Percentiles rank a stretch among this genome's conserved stretches.
phyloP scores from a whole-genome alignment of 2,329 filamentous ascomycete species.

The Leptographium wingfieldii region DNA sequence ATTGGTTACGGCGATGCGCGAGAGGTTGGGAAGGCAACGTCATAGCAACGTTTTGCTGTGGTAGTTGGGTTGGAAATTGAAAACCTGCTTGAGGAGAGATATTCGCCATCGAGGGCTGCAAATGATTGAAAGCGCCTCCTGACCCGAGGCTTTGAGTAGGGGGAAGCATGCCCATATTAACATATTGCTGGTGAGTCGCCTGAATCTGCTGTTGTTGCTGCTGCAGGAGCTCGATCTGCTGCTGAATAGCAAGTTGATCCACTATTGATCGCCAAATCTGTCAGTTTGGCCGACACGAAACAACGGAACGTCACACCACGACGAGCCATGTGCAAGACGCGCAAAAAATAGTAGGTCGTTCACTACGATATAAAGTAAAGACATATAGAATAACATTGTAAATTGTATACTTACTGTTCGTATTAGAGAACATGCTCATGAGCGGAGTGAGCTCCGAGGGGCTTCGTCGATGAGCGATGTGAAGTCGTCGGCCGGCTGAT shows the following conservation, averaged over 20 bases:
- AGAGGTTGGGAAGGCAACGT: constrained; percentile 64
- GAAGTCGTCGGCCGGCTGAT: constrained; percentile 75
- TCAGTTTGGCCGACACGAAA: constrained; percentile 7
- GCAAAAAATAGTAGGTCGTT: background rate
- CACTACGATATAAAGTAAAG: background rate
- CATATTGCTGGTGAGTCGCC: constrained; percentile 91
- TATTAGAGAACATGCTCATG: constrained; percentile 77
- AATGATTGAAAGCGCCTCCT: constrained; percentile 58
- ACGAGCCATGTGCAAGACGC: background rate
- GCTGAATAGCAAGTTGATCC: constrained; percentile 95
- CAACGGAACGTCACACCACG: constrained; percentile 7
- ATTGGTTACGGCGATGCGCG: constrained; percentile 95
- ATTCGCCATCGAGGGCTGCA: constrained; percentile 69
- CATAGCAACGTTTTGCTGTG: constrained; percentile 62
- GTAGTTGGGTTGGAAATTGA: constrained; percentile 73
- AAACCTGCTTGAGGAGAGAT: constrained; percentile 71
- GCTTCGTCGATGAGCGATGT: constrained; percentile 94
- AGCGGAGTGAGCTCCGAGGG: constrained; percentile 93
- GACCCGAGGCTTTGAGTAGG: constrained; percentile 65
- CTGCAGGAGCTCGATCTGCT: constrained; percentile 94
- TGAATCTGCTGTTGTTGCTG: constrained; percentile 97
- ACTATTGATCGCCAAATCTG: constrained; percentile 37
- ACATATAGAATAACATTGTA: background rate
- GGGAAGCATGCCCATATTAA: constrained; percentile 91
- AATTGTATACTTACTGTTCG: constrained; percentile 42